Base-by-base conservation (phyloP, 306 rosid genomes). In the Gillenia trifoliata region DNA sequence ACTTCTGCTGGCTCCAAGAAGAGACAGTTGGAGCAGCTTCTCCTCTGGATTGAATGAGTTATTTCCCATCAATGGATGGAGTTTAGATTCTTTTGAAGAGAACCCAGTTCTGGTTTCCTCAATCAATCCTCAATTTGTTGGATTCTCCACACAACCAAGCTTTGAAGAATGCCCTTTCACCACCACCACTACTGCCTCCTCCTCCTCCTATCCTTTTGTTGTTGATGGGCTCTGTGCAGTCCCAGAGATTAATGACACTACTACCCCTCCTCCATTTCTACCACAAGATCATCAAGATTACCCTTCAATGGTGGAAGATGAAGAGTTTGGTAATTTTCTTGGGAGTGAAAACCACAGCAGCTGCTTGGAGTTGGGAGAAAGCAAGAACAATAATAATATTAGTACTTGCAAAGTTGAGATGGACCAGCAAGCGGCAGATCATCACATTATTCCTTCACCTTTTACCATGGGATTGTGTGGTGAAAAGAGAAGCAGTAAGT, bases 401-500 rank as follows among this genome's bases (percentile, higher is more conserved):
- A 22, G 25, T n/a, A 38, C 70, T 80, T 91, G 96, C 86, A 89
- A 86, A 85, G 73, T 85, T 76, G 97, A 91, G 61, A 81, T 81
- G 85, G 98, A 89, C 11, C 79, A 79, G 65, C 85, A 79, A 23
- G 81, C 71, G 16, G 12, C 81, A 34, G 91, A 87, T 22, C 16
- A 38, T 57, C 60, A 55, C 12, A n/a, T 55, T 20, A 60, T 81
- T 61, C 90, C 88, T 20, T 34, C 65, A 65, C 78, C 72, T 64
- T 88, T 90, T 72, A 81, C 87, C 63, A 81, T 90, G 87, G 91
- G 90, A 6, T 41, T 88, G 71, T 86, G 88, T 79, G 90, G 73
- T 26, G 96, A 85, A 49, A 88, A 83, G 38, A 87, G 82, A 38
- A 43, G 64, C 31, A 47, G 52, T 16, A 86, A 78, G 64, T 70